These are phyloP conservation scores for Adiantum capillusveneris DNA, from an alignment of 75 land plant genomes.

Conservation along the genomic window DNA sequence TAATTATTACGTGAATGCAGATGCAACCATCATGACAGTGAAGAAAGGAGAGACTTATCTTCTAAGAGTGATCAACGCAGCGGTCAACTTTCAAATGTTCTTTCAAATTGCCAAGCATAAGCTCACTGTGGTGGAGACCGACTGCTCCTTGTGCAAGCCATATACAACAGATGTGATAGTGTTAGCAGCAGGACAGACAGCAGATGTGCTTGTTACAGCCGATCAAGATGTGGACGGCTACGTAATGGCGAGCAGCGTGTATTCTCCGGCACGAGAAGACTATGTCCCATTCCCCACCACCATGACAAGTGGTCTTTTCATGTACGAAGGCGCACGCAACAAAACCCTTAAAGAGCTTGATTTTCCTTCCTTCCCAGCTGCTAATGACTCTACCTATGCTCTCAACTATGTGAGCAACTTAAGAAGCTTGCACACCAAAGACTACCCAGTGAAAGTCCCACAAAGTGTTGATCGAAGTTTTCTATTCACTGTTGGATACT, in stretches of 20 bases:
- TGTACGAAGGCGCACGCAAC: conserved; percentile 10
- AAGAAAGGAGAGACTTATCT: conserved; percentile 22
- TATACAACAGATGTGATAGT: conserved; percentile 9
- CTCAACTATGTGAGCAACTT: conserved; percentile 9
- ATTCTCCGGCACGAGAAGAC: neutral
- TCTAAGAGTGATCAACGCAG: conserved; percentile 26
- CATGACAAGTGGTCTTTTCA: conserved; percentile 39
- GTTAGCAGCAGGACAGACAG: conserved; percentile 29
- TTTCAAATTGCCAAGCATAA: conserved; percentile 21
- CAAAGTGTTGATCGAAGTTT: conserved; percentile 2
- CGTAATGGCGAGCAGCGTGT: conserved; percentile 1
- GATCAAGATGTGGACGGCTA: neutral
- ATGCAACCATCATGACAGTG: conserved; percentile 9
- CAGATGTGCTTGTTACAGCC: conserved; percentile 22
- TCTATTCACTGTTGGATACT: conserved; percentile 16
- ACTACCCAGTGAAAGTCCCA: conserved; percentile 26
- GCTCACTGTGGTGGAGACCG: conserved; percentile 25
- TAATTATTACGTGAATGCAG: no score
- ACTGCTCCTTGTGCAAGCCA: conserved; percentile 19
- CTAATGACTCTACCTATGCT: conserved; percentile 24
- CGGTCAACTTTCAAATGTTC: conserved; percentile 19
- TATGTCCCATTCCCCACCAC: conserved; percentile 22
- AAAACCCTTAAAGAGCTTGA: neutral
- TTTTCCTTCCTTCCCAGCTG: conserved; percentile 19
- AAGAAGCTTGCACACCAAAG: conserved; percentile 18